Evolutionary conservation across 2,329 filamentous ascomycete genomes (phyloP), one percentile per base, ranked within the genome.

Genomic region (Fusarium vanettenii): DNA sequence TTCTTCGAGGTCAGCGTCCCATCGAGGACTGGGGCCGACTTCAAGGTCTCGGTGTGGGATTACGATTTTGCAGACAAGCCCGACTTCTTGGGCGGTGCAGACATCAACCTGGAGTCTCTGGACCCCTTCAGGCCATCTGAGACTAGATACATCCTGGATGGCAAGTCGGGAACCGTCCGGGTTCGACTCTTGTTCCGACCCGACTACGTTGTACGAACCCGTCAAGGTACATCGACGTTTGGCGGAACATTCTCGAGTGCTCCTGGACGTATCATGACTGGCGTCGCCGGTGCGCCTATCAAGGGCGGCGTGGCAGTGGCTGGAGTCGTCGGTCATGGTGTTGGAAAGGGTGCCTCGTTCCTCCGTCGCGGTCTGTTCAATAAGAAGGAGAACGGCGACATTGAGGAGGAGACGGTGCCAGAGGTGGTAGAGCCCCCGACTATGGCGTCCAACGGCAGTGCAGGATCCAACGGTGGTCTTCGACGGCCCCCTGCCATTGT

Each of bases 11-110:
- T 94, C 1, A 87, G 92, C 1, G 87, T 99, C 62, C 92, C 94
- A 20, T 97, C 95, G 16, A 90, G 97, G 68, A 98, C 95, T 18
- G 95, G 89, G 0, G 93, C 95, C 41, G 90, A 97, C 29, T 97
- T 99, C 84, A 89, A 88, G 35, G 91, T 95, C 79, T 93, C 94
- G 66, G 92, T 98, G 3, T 97, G 92, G 81, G 97, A 99, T 81
- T 99, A 96, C 90, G 97, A 99, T 82, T 97, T 98, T 86, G 96
- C 94, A 57, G 95, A 97, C 82, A 96, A 95, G 84, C 95, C 95
- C 2, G 97, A 99, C 83, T 94, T 93, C 81, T 86, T 99, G n/a
- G 97, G 97, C 52, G 89, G 88, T 69, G 88, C 94, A 1, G 85
- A 86, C 6, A 94, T 99, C 80, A 92, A 94, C 77, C 89, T 99